Base-by-base conservation (phyloP, 2,329 filamentous ascomycete species). In the Pezicula rhizophila region DNA sequence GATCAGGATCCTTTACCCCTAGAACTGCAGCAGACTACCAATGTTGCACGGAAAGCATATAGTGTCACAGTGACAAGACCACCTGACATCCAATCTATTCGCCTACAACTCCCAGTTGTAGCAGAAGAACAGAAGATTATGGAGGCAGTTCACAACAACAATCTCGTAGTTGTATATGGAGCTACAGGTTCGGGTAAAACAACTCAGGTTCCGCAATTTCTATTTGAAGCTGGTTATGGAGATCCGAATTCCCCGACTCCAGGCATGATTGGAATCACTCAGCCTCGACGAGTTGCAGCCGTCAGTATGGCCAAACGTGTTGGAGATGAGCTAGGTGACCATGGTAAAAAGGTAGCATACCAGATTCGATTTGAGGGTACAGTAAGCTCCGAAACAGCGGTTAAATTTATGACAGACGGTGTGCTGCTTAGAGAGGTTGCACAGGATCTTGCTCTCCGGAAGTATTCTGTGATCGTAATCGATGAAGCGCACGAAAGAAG, bases 381-480 rank as follows among this genome's bases (percentile, higher is more conserved):
- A 0, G 83, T 87, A 2, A 81, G 83, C 43, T 74, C 82, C 25
- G 85, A 89, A 46, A 99, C 93, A 0, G 87, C 89, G 5, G 81
- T 99, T 66, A 99, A 99, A 66, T 99, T 97, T 70, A 96, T 99
- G 91, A 99, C 93, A 0, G 93, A 99, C 67, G 93, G 93, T 77
- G 90, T 99, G 25, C 73, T 99, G 51, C 77, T 99, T 8, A 84
- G 93, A 49, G 93, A 99, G 67, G 85, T 96, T 47, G 84, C 88
- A 1, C 84, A 93, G 56, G 93, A 99, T 64, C 89, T 97, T 61
- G 78, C 89, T 0, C 70, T 99, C 40, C 81, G 78, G 44, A 95
- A 95, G 59, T 99, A 99, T 67, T 96, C 92, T 0, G 87, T 87
- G 12, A 87, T 99, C 46, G 80, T 99, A 43, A 92, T 99, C 52